Base-by-base conservation (phyloP, 1,284 basidiomycete genomes). In the Spongiforma sp. region DNA sequence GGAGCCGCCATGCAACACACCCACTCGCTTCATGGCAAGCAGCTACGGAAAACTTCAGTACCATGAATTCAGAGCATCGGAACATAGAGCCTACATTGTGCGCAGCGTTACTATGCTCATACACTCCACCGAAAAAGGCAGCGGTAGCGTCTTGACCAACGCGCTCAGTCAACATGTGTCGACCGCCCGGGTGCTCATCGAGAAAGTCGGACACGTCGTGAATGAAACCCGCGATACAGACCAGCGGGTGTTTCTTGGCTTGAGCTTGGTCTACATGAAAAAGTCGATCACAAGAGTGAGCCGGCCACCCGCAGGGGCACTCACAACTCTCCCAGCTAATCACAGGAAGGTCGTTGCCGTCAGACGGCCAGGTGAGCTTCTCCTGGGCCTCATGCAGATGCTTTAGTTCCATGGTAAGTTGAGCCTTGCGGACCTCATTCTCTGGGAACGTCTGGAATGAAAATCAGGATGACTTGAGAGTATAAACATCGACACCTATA, bases 61-160 rank as follows among this genome's bases (percentile, higher is more conserved):
- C 3, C n/a, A n/a, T n/a, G n/a, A 17, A 32, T 14, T 2, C 4
- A 14, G 8, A 7, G 24, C 4, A 10, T 50, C 10, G 1, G 17
- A 57, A n/a, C n/a, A n/a, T n/a, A 37, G 46, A 62, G 10, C 88
- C 72, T 90, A 90, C 87, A 72, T 91, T 91, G 80, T 94, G 91
- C 3, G 93, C 93, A 41, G 93, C 93, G 73, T 94, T 94, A 26
- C 91, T 94, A 77, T 96, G 94, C 70, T 95, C 91, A 75, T 95
- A 94, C 9, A 95, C 89, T 73, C 94, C 94, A 62, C 94, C 94
- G 75, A 94, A 95, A 87, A 96, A 96, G 3, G 93, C 93, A 0
- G 91, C 90, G 1, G 93, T 94, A 11, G 91, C 93, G 73, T 96
- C 94, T 71, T 88, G 89, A 59, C 91, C 91, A 68, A 93, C 86